Percentiles rank a stretch among this genome's conserved stretches.
Conservation (phyloP, 352 stramenopile species). For the Phytophthora colocasiae region DNA sequence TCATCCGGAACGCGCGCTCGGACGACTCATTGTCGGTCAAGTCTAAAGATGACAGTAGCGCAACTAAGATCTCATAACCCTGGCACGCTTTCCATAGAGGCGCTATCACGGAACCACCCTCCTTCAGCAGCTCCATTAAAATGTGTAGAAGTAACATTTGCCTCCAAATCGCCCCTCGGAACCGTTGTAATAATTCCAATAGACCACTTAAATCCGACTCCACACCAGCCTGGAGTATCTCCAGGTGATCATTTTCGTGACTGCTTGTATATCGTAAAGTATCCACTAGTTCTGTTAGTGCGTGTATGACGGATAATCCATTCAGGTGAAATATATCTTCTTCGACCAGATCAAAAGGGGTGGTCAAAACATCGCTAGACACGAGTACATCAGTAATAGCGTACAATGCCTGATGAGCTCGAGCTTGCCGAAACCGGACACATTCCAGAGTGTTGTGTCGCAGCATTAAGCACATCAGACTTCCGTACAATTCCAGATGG, state of each 20-base stretch:
- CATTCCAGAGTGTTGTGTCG: conserved; percentile 48
- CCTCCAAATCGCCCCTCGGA: conserved; percentile 34
- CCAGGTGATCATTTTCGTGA: conserved; percentile 3
- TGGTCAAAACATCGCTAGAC: conserved; percentile 33
- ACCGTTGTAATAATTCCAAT: conserved; percentile 57
- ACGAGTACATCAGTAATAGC: conserved; percentile 54
- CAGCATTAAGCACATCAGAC: conserved; percentile 59
- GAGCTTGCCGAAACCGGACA: conserved; percentile 61
- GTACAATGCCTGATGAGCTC: conserved; percentile 68
- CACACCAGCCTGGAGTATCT: conserved; percentile 53
- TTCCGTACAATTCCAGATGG: conserved; percentile 52
- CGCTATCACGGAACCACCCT: conserved; percentile 45
- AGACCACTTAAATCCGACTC: conserved; percentile 68
- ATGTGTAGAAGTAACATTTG: conserved; percentile 53
- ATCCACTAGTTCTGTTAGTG: conserved; percentile 51
- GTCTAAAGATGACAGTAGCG: conserved; percentile 65
- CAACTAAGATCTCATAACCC: conserved; percentile 66
- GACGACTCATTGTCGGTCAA: conserved; percentile 30
- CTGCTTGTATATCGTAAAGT: conserved; percentile 10
- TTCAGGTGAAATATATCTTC: conserved; percentile 22
- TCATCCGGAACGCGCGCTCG: conserved; percentile 40
- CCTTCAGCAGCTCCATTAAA: conserved; percentile 55
- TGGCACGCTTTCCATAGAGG: conserved; percentile 58
- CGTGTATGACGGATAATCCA: conserved; percentile 40
- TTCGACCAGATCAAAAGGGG: conserved; percentile 14